These are phyloP conservation scores for Tuber borchii DNA, from an alignment of 495 filamentous ascomycete genomes.

Conservation along the genomic window DNA sequence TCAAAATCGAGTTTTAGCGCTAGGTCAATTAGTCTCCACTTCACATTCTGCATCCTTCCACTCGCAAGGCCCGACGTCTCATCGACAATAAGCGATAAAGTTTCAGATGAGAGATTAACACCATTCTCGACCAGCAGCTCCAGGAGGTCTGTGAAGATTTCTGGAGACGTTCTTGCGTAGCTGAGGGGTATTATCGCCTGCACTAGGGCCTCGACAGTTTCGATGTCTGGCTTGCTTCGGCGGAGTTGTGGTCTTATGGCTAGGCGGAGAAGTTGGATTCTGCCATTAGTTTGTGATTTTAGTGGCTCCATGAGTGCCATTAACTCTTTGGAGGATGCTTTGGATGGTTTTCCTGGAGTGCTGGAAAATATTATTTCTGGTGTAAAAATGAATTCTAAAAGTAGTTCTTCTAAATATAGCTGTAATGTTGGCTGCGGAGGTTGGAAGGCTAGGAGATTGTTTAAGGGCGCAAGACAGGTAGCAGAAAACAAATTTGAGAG, in stretches of 20 bases:
- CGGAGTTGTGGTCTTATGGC: conserved; percentile 25
- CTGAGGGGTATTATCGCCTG: conserved; percentile 9
- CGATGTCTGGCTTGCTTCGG: conserved; percentile 16
- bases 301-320: conserved; percentile 24
- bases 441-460: conserved; percentile 12
- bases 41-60: conserved; percentile 4
- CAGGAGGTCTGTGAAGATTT: conserved; percentile 24
- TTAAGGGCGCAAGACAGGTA: conserved; percentile 19
- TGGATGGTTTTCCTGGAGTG: conserved; percentile 11
- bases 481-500: conserved; percentile 30
- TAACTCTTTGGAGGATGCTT: conserved; percentile 26
- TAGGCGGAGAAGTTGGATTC: conserved; percentile 26
- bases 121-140: conserved; percentile 28
- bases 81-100: conserved; percentile 26
- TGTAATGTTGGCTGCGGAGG: conserved; percentile 7
- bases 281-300: conserved; percentile 2
- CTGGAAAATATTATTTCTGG: conserved; percentile 15
- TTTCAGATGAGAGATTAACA: conserved; percentile 26
- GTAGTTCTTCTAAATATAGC: conserved; percentile 20
- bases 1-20: conserved; percentile 38
- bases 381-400: conserved; percentile 35
- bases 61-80: conserved; percentile 25
- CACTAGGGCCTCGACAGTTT: conserved; percentile 28
- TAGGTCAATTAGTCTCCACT: conserved; percentile 29
- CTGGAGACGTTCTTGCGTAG: conserved; percentile 9